Percentiles rank a stretch among this genome's conserved stretches.
Conservation (phyloP, 306 rosid species). For the Chamaecrista fasciculata region DNA sequence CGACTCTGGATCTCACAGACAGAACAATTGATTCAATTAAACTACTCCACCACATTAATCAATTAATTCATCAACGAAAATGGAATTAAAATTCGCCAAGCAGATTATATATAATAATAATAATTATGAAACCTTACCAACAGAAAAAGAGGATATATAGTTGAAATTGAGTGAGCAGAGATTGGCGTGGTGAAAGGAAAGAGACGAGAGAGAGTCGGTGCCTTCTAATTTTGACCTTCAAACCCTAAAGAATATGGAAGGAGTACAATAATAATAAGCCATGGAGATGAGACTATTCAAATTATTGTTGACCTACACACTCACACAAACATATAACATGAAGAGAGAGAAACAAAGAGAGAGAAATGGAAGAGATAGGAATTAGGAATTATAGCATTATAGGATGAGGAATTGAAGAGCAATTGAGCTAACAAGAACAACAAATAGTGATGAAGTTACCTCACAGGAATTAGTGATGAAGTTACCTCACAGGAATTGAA, state of each 20-base stretch:
- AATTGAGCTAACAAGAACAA: too few relatives aligned
- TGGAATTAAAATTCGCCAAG: background rate
- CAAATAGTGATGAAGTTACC: conserved; percentile 35
- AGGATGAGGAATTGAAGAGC: background rate
- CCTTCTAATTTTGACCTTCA: conserved; percentile 59
- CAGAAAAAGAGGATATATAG: too few relatives aligned
- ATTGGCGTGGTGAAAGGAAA: too few relatives aligned
- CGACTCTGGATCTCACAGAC: conserved; percentile 41
- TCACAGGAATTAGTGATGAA: too few relatives aligned
- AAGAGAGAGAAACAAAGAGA: background rate
- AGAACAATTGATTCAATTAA: too few relatives aligned
- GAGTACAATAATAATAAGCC: too few relatives aligned
- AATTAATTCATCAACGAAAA: background rate
- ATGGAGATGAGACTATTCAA: conserved; percentile 19
- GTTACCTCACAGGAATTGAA: too few relatives aligned
- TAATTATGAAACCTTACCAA: conserved; percentile 38
- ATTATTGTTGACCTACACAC: conserved; percentile 48
- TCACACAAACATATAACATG: background rate
- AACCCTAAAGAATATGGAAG: conserved; percentile 61
- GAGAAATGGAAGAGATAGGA: conserved; percentile 1
- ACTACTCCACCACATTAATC: background rate
- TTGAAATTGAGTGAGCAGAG: too few relatives aligned
- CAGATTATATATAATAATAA: too few relatives aligned
- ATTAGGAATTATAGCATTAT: background rate
- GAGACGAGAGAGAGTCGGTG: conserved; percentile 47